Percentiles rank a stretch among this genome's conserved stretches.
Conservation (phyloP, 2,329 filamentous ascomycete species). For the Aspergillus ibericus region DNA sequence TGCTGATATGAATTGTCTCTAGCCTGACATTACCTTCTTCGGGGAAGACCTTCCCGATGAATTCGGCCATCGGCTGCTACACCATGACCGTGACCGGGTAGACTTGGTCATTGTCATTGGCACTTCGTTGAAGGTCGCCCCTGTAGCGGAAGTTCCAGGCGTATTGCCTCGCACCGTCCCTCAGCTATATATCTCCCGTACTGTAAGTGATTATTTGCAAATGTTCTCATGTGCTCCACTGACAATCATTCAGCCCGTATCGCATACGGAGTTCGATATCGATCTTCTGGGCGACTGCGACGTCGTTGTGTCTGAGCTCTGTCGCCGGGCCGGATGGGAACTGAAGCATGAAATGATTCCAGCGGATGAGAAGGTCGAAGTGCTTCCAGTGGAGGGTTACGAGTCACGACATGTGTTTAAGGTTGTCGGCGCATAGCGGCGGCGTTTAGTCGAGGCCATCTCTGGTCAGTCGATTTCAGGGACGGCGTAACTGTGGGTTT, state of each 20-base stretch:
- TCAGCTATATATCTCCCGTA: slow-evolving; percentile 85
- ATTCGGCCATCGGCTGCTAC: slow-evolving; percentile 78
- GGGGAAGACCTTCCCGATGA: slow-evolving; percentile 83
- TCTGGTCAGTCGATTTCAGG: slow-evolving; percentile 19
- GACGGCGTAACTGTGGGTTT: slow-evolving; percentile 29
- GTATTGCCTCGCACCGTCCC: slow-evolving; percentile 77
- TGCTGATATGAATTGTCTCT: slow-evolving; percentile 13
- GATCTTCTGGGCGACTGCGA: slow-evolving; percentile 96
- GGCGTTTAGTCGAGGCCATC: slow-evolving; percentile 32
- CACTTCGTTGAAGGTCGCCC: slow-evolving; percentile 91
- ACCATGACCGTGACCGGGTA: slow-evolving; percentile 74
- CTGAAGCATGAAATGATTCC: slow-evolving; percentile 81
- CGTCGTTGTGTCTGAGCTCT: slow-evolving; percentile 82
- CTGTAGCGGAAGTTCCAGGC: slow-evolving; percentile 86
- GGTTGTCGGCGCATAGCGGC: slow-evolving; percentile 39
- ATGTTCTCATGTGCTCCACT: slow-evolving; percentile 2
- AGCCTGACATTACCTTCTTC: slow-evolving; percentile 97
- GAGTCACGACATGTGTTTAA: slow-evolving; percentile 47
- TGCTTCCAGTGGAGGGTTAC: slow-evolving; percentile 52
- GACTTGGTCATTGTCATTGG: slow-evolving; percentile 96
- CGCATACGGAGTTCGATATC: slow-evolving; percentile 93
- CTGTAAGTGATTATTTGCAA: slow-evolving; percentile 47
- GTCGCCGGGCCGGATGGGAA: slow-evolving; percentile 76
- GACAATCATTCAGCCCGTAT: slow-evolving; percentile 59
- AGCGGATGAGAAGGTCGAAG: slow-evolving; percentile 61